Evolutionary conservation across 345 rosid species (phyloP).

Genomic region (Diplotaxis tenuifolia): DNA sequence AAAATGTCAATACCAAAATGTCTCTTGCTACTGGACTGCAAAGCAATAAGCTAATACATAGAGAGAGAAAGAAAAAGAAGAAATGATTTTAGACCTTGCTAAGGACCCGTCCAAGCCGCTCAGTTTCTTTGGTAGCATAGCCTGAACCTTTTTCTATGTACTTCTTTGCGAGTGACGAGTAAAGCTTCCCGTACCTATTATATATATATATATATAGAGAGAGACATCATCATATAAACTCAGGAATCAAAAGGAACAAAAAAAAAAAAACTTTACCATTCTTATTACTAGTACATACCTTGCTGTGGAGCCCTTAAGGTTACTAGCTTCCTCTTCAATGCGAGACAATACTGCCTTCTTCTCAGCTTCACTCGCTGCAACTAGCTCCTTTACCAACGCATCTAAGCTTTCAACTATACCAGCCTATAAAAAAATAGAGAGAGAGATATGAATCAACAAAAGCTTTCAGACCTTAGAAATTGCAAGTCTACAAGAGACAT

Average conservation of each 20-base stretch:
- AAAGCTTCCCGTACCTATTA: conserved; percentile 71
- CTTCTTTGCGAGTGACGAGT: conserved; percentile 71
- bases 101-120: conserved; percentile 79
- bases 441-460: background rate
- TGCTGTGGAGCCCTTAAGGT: conserved; percentile 60
- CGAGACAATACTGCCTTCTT: conserved; percentile 62
- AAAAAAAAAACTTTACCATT: background rate
- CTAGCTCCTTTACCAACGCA: conserved; percentile 76
- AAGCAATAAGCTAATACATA: background rate
- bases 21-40: background rate
- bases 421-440: conserved; percentile 49
- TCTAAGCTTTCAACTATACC: conserved; percentile 79
- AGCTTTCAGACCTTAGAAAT: background rate
- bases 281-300: conserved; percentile 43
- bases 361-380: conserved; percentile 69
- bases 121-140: conserved; percentile 72
- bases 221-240: background rate
- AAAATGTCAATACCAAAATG: background rate
- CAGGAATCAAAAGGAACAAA: background rate
- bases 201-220: background rate
- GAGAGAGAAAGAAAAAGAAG: background rate
- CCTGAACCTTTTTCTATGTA: conserved; percentile 77
- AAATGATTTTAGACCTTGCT: conserved; percentile 53
- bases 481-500: background rate
- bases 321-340: conserved; percentile 74